These are phyloP conservation scores for Lactarius tabidus DNA, from an alignment of 768 basidiomycete species.

Conservation along the genomic window DNA sequence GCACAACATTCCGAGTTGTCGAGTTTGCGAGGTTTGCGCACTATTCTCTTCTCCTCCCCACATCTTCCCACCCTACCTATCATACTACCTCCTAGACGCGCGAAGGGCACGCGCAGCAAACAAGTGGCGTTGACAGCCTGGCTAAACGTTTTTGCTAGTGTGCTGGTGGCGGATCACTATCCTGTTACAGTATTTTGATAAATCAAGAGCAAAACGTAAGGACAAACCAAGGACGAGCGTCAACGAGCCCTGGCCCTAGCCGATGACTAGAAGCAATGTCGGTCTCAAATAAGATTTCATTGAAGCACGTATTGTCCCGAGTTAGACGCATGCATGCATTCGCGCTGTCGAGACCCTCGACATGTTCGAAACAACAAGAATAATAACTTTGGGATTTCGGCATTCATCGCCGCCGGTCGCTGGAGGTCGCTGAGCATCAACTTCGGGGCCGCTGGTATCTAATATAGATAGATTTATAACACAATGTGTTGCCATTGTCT, in stretches of 20 bases:
- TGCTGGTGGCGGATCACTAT: not conserved
- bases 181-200: not conserved
- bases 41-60: not conserved
- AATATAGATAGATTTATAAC: not conserved
- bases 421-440: constrained; percentile 23
- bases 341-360: not conserved
- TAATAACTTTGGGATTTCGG: not conserved
- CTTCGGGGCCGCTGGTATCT: constrained; percentile 17
- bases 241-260: not conserved
- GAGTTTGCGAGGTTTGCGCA: not conserved
- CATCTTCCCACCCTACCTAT: not conserved
- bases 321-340: not conserved
- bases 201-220: not conserved
- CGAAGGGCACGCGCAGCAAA: not conserved
- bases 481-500: not conserved
- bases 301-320: not conserved
- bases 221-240: not conserved
- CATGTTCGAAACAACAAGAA: not conserved
- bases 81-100: not conserved
- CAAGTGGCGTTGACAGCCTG: not conserved
- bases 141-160: not conserved
- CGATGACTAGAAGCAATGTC: not conserved
- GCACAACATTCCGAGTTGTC: too few species aligned
- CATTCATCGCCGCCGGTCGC: not conserved
- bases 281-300: not conserved